Conservation (phyloP, 208 protist genomes). For the Angomonas deanei region DNA sequence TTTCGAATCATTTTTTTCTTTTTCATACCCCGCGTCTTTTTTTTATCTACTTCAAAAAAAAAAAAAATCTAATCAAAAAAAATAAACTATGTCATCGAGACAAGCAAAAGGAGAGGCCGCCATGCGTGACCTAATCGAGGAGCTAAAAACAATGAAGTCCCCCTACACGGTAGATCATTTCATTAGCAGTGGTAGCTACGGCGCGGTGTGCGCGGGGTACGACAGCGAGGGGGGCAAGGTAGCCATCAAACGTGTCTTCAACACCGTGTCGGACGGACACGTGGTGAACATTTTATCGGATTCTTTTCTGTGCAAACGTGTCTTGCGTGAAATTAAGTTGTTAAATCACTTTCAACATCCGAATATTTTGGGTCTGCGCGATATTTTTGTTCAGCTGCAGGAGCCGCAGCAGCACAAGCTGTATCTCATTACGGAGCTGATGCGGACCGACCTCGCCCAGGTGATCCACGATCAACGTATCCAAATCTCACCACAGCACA, state of each 20-base stretch:
- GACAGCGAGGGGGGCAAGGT: conserved; percentile 59
- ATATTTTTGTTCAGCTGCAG: conserved; percentile 90
- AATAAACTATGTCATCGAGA: conserved; percentile 3
- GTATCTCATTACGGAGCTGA: conserved; percentile 95
- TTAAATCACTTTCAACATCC: conserved; percentile 95
- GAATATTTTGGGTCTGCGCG: conserved; percentile 93
- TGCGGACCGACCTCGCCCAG: conserved; percentile 90
- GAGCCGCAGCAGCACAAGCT: conserved; percentile 90
- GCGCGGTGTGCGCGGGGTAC: conserved; percentile 77
- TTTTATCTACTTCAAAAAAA: conserved; percentile 4
- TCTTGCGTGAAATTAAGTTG: conserved; percentile 91
- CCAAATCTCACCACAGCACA: conserved; percentile 91
- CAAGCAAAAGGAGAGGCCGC: conserved; percentile 58
- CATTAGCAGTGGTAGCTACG: conserved; percentile 86
- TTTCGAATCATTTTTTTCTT: not conserved
- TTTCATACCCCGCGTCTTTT: conserved; percentile 1
- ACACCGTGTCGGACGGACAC: conserved; percentile 77
- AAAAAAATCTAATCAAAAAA: not conserved
- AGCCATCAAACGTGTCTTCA: conserved; percentile 85
- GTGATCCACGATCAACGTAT: conserved; percentile 95
- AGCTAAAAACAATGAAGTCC: conserved; percentile 69
- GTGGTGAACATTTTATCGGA: conserved; percentile 83
- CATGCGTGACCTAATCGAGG: conserved; percentile 70
- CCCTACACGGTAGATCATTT: conserved; percentile 75
- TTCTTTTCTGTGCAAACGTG: conserved; percentile 86